Base-by-base conservation (phyloP, 352 stramenopile genomes). In the Phytophthora cactorum region DNA sequence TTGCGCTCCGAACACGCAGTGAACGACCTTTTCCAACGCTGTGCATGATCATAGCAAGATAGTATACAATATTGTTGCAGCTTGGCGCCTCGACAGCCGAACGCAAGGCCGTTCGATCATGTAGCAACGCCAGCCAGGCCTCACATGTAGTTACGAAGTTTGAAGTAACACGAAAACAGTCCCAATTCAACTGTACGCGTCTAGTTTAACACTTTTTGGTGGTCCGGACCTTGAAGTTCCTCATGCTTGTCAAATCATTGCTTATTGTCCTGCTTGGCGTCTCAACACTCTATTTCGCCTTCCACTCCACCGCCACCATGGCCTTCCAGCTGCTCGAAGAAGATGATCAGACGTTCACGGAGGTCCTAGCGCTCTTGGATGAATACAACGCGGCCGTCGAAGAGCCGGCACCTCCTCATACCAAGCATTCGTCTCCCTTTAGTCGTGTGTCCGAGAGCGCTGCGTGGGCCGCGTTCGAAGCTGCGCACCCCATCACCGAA, bases 341-440 rank as follows among this genome's bases (percentile, higher is more conserved):
- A 28, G 74, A 74, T 34, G 70, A 74, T 32, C 59, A 78, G 59
- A 66, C 59, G 12, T 69, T 74, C 53, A 59, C 55, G 25, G 66
- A 72, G 22, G 70, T 72, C 34, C 64, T 78, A 14, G 66, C 58
- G 28, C 67, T 78, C 10, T 38, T 81, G 15, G 66, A 78, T 47
- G 59, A 71, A 25, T 74, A 70, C 44, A 63, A 46, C 22, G 45
- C 45, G 1, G 61, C 58, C 10, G n/a, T 64, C 7, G 51, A 62
- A 3, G 67, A 55, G 1, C 43, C 52, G 2, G 27, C 9, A 2
- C 34, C 43, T 25, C 8, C n/a, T 10, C 34, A 52, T 17, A 47
- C 54, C 27, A 43, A 51, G 27, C 44, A 54, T 22, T n/a, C 52
- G 15, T 53, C 43, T 17, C 31, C 29, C 8, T 34, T 53, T 31